Evolutionary conservation across 2,329 filamentous ascomycete species (phyloP).

Genomic region (Paracoccidioides brasiliensis): DNA sequence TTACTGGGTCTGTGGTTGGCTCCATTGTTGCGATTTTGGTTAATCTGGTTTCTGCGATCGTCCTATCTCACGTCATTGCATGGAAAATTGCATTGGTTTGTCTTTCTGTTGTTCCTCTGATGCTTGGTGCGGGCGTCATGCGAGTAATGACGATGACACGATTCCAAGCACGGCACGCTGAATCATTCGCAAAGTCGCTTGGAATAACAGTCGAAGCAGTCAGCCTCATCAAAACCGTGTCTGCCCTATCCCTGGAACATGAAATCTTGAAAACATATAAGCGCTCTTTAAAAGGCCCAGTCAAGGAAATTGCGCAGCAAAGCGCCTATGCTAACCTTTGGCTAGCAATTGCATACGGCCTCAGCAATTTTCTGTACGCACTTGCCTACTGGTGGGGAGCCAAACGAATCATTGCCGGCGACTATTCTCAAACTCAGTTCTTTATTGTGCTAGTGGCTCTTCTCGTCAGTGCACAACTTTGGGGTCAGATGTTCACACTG

Average conservation of each 20-base stretch:
- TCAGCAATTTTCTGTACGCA: slow-evolving; percentile 56
- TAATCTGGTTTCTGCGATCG: slow-evolving; percentile 55
- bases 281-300: slow-evolving; percentile 34
- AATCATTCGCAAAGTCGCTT: slow-evolving; percentile 39
- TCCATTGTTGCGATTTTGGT: slow-evolving; percentile 55
- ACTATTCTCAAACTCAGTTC: slow-evolving; percentile 55
- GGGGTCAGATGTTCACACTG: slow-evolving; percentile 61
- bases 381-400: slow-evolving; percentile 73
- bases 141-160: slow-evolving; percentile 47
- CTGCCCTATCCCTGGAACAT: slow-evolving; percentile 39
- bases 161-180: slow-evolving; percentile 43
- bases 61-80: slow-evolving; percentile 56
- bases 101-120: slow-evolving; percentile 53
- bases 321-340: slow-evolving; percentile 36
- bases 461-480: slow-evolving; percentile 58
- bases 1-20: slow-evolving; percentile 58
- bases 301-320: slow-evolving; percentile 37
- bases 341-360: slow-evolving; percentile 32
- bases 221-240: slow-evolving; percentile 40
- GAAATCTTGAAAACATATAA: slow-evolving; percentile 35
- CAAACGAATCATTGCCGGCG: slow-evolving; percentile 52
- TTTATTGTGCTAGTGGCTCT: slow-evolving; percentile 61
- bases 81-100: slow-evolving; percentile 68
- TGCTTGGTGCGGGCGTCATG: slow-evolving; percentile 57
- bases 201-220: slow-evolving; percentile 41